phyloP scores from a whole-genome alignment of 1,139 yeast species.

The Yamadazyma taylorii region DNA sequence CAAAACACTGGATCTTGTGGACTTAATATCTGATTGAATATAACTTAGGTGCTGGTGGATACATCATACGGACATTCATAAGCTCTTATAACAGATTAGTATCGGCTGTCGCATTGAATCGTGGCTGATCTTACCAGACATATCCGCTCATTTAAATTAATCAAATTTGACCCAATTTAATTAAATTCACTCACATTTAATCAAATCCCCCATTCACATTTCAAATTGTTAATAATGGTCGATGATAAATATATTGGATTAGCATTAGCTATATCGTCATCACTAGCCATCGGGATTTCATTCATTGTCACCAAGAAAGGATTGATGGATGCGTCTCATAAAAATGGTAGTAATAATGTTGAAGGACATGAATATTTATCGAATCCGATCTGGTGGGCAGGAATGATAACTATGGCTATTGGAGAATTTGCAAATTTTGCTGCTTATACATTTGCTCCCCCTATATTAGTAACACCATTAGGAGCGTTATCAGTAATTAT shows the following conservation, averaged over 20 bases:
- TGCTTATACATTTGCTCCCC: slow-evolving; percentile 94
- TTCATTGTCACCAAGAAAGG: slow-evolving; percentile 91
- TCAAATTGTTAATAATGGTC: slow-evolving; percentile 35
- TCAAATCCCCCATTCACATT: too few species aligned
- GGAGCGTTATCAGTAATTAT: slow-evolving; percentile 90
- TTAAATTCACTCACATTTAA: too few species aligned
- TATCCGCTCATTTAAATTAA: too few species aligned
- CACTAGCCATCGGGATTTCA: slow-evolving; percentile 87
- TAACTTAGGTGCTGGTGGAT: too few species aligned
- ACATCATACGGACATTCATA: too few species aligned
- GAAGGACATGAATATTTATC: slow-evolving; percentile 74
- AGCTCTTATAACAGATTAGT: too few species aligned
- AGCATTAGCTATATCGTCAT: slow-evolving; percentile 83
- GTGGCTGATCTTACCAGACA: too few species aligned
- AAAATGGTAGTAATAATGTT: slow-evolving; percentile 60
- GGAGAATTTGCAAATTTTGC: slow-evolving; percentile 94
- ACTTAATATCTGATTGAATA: too few species aligned
- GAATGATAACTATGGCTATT: slow-evolving; percentile 85
- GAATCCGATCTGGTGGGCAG: slow-evolving; percentile 96
- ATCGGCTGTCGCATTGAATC: too few species aligned
- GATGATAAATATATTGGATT: slow-evolving; percentile 90
- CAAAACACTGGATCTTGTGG: too few species aligned
- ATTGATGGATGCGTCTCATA: slow-evolving; percentile 66
- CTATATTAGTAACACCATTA: slow-evolving; percentile 85
- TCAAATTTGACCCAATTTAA: too few species aligned